Conservation (phyloP, 352 stramenopile species). For the Phytophthora meadii region DNA sequence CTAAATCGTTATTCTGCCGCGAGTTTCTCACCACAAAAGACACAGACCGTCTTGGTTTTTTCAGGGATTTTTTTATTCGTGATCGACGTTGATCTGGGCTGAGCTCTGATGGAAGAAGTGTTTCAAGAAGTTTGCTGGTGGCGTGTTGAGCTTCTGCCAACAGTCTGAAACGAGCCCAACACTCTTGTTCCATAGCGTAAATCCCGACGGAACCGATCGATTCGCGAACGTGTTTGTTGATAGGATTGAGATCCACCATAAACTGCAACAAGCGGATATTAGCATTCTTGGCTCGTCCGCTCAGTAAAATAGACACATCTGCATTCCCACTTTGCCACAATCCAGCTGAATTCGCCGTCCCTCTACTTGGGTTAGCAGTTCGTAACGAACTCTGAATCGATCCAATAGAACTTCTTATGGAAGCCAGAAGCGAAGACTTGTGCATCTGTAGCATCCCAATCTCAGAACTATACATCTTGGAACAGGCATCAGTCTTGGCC, state of each 20-base stretch:
- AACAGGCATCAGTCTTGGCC: conserved; percentile 50
- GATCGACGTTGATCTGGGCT: background rate
- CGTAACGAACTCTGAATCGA: conserved; percentile 1
- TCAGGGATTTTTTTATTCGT: too few species aligned
- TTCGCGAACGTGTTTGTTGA: conserved; percentile 46
- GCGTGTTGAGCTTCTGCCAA: conserved; percentile 45
- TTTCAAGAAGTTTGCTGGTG: conserved; percentile 19
- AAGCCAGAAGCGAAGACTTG: conserved; percentile 32
- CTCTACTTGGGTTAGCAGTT: conserved; percentile 43
- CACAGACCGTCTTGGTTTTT: too few species aligned
- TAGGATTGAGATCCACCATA: conserved; percentile 58
- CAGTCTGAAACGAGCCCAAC: conserved; percentile 63
- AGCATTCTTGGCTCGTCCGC: background rate
- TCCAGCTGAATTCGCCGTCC: conserved; percentile 36
- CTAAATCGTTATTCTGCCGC: too few species aligned
- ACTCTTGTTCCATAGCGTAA: conserved; percentile 63
- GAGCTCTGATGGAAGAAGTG: conserved; percentile 9
- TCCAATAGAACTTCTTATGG: conserved; percentile 18
- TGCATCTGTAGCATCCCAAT: conserved; percentile 13
- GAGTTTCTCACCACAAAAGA: too few species aligned
- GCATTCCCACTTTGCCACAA: conserved; percentile 11
- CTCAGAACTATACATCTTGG: conserved; percentile 28
- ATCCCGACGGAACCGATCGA: conserved; percentile 43
- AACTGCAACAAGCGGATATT: conserved; percentile 45
- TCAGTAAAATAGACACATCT: conserved; percentile 2